These are phyloP conservation scores for Zalaria sp. DNA, from an alignment of 2,329 filamentous ascomycete genomes.

Conservation along the genomic window DNA sequence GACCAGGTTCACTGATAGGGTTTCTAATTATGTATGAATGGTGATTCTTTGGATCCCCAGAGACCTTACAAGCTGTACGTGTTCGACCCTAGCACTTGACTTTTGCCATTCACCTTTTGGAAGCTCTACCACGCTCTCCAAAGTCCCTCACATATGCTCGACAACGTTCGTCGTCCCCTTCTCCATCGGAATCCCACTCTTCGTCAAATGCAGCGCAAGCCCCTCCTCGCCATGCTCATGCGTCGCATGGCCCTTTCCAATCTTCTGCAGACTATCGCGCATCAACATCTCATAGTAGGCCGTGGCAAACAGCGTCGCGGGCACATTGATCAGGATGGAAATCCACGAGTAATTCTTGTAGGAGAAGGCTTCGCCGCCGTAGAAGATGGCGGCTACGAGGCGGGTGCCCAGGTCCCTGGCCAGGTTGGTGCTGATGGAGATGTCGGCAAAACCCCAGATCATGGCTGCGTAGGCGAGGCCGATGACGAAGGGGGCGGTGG, in stretches of 20 bases:
- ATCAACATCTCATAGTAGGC: slow-evolving; percentile 41
- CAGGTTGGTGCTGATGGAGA: slow-evolving; percentile 42
- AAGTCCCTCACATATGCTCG: background rate
- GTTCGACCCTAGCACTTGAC: no score
- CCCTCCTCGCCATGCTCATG: slow-evolving; percentile 40
- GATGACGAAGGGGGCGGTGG: slow-evolving; percentile 38
- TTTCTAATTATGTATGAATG: slow-evolving; percentile 16
- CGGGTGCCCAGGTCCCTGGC: slow-evolving; percentile 46
- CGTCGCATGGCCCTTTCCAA: slow-evolving; percentile 34
- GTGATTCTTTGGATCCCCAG: background rate
- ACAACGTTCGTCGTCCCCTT: slow-evolving; percentile 6
- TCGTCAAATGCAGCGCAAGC: slow-evolving; percentile 26
- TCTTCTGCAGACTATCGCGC: slow-evolving; percentile 37
- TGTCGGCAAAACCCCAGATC: slow-evolving; percentile 42
- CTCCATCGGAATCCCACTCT: slow-evolving; percentile 14
- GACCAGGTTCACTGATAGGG: slow-evolving; percentile 6
- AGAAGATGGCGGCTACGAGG: slow-evolving; percentile 45
- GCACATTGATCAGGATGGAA: slow-evolving; percentile 41
- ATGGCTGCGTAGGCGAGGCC: slow-evolving; percentile 38
- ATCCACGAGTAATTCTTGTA: slow-evolving; percentile 38
- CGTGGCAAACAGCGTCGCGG: slow-evolving; percentile 41
- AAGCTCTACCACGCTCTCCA: no score
- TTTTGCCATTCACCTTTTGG: no score
- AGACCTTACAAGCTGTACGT: no score
- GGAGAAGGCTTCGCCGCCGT: slow-evolving; percentile 35